Percentiles rank a stretch among this genome's conserved stretches.
phyloP scores from a whole-genome alignment of 306 rosid species.

The Acacia melanoxylon region DNA sequence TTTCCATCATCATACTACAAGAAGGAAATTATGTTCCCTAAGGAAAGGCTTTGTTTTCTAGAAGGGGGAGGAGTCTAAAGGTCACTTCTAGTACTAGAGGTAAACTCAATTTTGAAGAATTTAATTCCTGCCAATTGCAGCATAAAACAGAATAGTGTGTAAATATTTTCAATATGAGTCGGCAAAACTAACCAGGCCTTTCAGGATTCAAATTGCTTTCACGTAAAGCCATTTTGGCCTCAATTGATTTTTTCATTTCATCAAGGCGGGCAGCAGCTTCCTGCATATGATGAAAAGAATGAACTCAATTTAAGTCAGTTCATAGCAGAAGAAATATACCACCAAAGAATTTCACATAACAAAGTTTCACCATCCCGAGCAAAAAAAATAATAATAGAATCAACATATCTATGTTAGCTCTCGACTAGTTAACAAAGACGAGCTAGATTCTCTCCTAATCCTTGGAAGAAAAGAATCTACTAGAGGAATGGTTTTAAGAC shows the following conservation, averaged over 20 bases:
- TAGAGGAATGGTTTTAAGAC: not conserved
- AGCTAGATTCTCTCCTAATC: not conserved
- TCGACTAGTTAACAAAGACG: not conserved
- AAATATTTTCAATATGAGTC: not conserved
- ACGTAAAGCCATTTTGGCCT: slow-evolving; percentile 84
- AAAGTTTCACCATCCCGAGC: not conserved
- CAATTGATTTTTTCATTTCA: slow-evolving; percentile 85
- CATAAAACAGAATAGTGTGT: slow-evolving; percentile 15
- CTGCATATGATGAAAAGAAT: slow-evolving; percentile 36
- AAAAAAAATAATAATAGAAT: slow-evolving; percentile 2
- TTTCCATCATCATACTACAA: not conserved
- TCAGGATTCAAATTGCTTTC: slow-evolving; percentile 93
- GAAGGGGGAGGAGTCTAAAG: not conserved
- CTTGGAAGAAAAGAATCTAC: not conserved
- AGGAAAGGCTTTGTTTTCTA: not conserved
- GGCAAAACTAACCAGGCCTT: slow-evolving; percentile 79
- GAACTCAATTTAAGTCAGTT: slow-evolving; percentile 14
- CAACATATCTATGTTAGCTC: not conserved
- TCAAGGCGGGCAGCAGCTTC: slow-evolving; percentile 90
- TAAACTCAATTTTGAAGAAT: not conserved
- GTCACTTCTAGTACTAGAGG: not conserved
- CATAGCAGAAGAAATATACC: slow-evolving; percentile 13
- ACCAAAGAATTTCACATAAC: slow-evolving; percentile 3
- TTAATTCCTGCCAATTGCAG: slow-evolving; percentile 7
- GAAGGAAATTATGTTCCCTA: not conserved